Percentiles rank a stretch among this genome's conserved stretches.
Conservation (phyloP, 73 alveolate genomes). For the Uronychia setigera region DNA sequence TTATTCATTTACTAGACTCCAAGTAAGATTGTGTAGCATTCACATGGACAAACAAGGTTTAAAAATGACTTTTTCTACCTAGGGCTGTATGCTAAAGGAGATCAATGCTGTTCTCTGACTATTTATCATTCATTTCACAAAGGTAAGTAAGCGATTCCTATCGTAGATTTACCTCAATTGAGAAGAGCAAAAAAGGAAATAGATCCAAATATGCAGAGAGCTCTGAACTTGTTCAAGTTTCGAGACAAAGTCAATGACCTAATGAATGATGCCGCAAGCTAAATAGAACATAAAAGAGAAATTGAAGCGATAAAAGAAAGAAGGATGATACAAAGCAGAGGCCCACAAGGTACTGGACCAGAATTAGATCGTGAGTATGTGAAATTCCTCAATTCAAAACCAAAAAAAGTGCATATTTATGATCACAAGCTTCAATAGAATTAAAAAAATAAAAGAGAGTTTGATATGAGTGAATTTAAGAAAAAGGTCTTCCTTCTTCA, state of each 20-base stretch:
- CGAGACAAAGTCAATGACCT: neutral
- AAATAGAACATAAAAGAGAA: neutral
- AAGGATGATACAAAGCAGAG: too few relatives aligned
- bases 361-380: too few relatives aligned
- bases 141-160: neutral
- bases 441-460: neutral
- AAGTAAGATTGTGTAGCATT: neutral
- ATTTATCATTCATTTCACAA: neutral
- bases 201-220: neutral
- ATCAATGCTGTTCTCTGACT: neutral
- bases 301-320: neutral
- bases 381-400: too few relatives aligned
- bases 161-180: neutral
- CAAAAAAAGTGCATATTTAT: too few relatives aligned
- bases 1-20: neutral
- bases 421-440: neutral
- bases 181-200: neutral
- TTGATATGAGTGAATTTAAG: neutral
- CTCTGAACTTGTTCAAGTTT: neutral
- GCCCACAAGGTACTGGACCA: too few relatives aligned
- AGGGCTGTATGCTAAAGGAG: neutral
- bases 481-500: neutral
- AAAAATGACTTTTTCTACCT: neutral
- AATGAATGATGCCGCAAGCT: neutral
- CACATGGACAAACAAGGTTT: neutral